These are phyloP conservation scores for Lasiodiplodia sp. DNA, from an alignment of 2,329 filamentous ascomycete genomes.

Conservation along the genomic window DNA sequence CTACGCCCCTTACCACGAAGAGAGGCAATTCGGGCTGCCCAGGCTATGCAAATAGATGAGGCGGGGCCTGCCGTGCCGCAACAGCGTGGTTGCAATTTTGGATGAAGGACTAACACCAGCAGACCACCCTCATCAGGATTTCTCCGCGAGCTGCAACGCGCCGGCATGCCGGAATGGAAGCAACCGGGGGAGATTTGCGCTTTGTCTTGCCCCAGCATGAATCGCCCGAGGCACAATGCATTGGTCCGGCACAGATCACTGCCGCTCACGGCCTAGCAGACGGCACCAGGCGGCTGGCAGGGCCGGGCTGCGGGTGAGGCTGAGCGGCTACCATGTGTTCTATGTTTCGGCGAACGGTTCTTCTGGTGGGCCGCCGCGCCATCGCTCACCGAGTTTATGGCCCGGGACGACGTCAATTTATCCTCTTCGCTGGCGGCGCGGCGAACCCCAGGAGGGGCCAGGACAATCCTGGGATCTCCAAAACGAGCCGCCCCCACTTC, in stretches of 20 bases:
- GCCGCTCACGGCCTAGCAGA: conserved; percentile 19
- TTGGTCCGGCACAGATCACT: conserved; percentile 3
- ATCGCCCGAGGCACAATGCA: background rate
- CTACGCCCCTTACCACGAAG: background rate
- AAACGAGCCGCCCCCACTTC: conserved; percentile 6
- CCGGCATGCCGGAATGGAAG: conserved; percentile 3
- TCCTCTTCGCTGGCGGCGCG: conserved; percentile 12
- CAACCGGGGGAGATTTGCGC: background rate
- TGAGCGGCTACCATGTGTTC: background rate
- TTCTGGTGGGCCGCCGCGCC: background rate
- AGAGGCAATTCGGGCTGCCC: background rate
- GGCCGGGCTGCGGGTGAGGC: conserved; percentile 13
- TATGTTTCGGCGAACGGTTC: no score
- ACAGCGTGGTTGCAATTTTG: background rate
- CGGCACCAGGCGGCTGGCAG: conserved; percentile 4
- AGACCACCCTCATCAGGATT: background rate
- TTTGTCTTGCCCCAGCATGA: background rate
- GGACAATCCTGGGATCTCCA: conserved; percentile 9
- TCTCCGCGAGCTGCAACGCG: background rate
- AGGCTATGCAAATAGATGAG: conserved; percentile 1
- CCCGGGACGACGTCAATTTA: conserved; percentile 3
- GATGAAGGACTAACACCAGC: conserved; percentile 5
- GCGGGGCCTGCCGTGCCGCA: conserved; percentile 2
- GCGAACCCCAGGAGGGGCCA: background rate
- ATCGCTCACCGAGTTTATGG: background rate